Percentiles rank a stretch among this genome's conserved stretches.
phyloP scores from a whole-genome alignment of 2,329 filamentous ascomycete genomes.

The Alternaria sp. region DNA sequence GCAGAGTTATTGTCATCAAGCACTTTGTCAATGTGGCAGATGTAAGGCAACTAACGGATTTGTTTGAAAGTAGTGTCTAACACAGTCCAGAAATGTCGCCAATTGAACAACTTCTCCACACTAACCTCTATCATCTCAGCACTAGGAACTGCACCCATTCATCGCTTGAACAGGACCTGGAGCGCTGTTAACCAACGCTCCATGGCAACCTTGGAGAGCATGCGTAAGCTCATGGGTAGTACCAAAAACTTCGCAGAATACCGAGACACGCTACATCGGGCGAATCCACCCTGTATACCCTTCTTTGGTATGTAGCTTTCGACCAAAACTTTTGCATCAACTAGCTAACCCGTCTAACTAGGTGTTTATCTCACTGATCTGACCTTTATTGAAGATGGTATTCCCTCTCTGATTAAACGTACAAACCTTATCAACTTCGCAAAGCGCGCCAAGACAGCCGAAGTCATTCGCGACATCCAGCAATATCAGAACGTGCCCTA shows the following conservation, averaged over 20 bases:
- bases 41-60: conserved; percentile 63
- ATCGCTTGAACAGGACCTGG: conserved; percentile 93
- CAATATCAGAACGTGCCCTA: conserved; percentile 99
- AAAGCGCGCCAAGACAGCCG: conserved; percentile 96
- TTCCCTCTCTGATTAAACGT: conserved; percentile 94
- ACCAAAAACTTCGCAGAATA: conserved; percentile 99
- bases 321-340: not conserved
- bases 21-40: conserved; percentile 97
- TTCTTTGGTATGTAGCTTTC: conserved; percentile 78
- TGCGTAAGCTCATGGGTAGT: conserved; percentile 94
- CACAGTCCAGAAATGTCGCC: conserved; percentile 80
- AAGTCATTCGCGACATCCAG: conserved; percentile 98
- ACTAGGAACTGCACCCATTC: conserved; percentile 91
- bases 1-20: conserved; percentile 96
- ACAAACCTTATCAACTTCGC: conserved; percentile 98
- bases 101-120: conserved; percentile 95
- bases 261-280: conserved; percentile 87
- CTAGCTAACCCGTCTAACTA: conserved; percentile 46
- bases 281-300: conserved; percentile 95
- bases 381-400: conserved; percentile 98
- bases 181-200: conserved; percentile 89
- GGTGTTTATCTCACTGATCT: conserved; percentile 96
- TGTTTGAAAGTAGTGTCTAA: conserved; percentile 32
- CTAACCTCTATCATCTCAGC: conserved; percentile 98
- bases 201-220: conserved; percentile 79